Evolutionary conservation across 1,139 yeast species (phyloP).

Genomic region (Debaryomycetaceae sp.): DNA sequence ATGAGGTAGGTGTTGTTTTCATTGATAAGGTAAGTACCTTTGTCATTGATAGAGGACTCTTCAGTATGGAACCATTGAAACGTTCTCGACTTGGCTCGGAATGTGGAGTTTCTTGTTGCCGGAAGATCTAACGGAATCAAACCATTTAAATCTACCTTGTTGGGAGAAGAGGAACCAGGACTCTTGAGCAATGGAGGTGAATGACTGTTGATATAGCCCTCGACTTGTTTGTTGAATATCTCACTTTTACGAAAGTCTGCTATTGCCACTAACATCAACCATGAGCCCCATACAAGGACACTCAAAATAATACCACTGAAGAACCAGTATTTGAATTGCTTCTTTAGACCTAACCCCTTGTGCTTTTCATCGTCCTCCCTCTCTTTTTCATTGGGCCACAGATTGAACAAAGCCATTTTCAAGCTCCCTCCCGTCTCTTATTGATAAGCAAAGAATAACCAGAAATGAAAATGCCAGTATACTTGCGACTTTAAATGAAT

Average conservation of each 20-base stretch:
- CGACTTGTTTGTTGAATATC: slow-evolving; percentile 2
- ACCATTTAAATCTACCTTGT: slow-evolving; percentile 11
- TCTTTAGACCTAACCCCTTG: neutral
- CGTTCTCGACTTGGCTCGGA: slow-evolving; percentile 45
- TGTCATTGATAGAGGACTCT: slow-evolving; percentile 38
- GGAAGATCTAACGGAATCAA: slow-evolving; percentile 28
- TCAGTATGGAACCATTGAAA: slow-evolving; percentile 68
- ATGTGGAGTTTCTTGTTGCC: slow-evolving; percentile 46
- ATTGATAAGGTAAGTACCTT: slow-evolving; percentile 49
- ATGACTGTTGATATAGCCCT: neutral
- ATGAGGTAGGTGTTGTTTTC: slow-evolving; percentile 35
- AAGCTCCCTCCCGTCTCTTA: too few relatives aligned
- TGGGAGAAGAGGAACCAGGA: neutral
- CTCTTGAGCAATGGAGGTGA: neutral
- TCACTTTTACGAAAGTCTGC: slow-evolving; percentile 14
- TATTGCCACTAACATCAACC: slow-evolving; percentile 28
- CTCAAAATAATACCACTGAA: slow-evolving; percentile 22
- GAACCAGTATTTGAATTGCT: slow-evolving; percentile 11
- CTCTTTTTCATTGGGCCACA: neutral
- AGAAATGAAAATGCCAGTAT: too few relatives aligned
- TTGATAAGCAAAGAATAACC: too few relatives aligned
- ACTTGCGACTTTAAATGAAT: too few relatives aligned
- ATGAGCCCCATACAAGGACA: slow-evolving; percentile 38
- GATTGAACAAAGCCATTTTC: neutral
- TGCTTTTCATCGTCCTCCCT: slow-evolving; percentile 1